Percentiles rank a stretch among this genome's conserved stretches.
These are phyloP conservation scores for Cercospora sesami DNA, from an alignment of 2,329 filamentous ascomycete genomes.

Conservation along the genomic window DNA sequence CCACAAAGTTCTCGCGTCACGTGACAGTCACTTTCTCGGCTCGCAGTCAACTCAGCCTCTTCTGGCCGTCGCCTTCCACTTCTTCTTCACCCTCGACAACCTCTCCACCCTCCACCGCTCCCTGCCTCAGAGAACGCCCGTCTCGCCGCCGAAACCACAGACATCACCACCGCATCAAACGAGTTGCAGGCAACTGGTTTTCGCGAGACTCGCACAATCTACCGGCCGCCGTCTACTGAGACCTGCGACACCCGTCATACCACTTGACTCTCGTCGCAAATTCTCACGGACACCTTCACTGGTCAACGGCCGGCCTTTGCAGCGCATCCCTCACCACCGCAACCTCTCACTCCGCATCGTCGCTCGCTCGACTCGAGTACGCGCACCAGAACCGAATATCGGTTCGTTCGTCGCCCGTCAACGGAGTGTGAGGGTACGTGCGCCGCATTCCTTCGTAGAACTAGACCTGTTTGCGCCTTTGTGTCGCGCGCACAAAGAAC, in stretches of 20 bases:
- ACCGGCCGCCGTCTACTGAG: constrained; percentile 36
- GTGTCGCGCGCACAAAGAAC: constrained; percentile 23
- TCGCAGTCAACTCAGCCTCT: constrained; percentile 9
- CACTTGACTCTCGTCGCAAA: constrained; percentile 20
- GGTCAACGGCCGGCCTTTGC: constrained; percentile 47
- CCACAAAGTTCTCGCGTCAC: not conserved
- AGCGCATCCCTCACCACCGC: constrained; percentile 21
- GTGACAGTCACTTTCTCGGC: not conserved
- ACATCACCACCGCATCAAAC: constrained; percentile 6
- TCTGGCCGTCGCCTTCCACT: constrained; percentile 13
- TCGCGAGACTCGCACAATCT: constrained; percentile 35
- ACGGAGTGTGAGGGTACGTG: constrained; percentile 34
- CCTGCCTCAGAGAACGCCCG: constrained; percentile 32
- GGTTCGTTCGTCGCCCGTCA: constrained; percentile 18
- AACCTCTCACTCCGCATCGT: constrained; percentile 18
- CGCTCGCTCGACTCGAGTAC: constrained; percentile 6
- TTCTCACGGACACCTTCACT: constrained; percentile 63
- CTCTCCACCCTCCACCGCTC: constrained; percentile 22
- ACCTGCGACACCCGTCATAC: constrained; percentile 24
- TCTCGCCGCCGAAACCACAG: constrained; percentile 19
- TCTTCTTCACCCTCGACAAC: constrained; percentile 25
- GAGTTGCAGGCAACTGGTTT: constrained; percentile 31
- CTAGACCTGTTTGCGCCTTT: constrained; percentile 23
- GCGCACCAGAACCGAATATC: constrained; percentile 10
- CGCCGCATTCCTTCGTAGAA: constrained; percentile 22